A percentile compares a stretch with the other conserved stretches of the same genome.
Evolutionary conservation across 163 green algal genomes (phyloP).

Genomic region (Smithsoniella earleae): DNA sequence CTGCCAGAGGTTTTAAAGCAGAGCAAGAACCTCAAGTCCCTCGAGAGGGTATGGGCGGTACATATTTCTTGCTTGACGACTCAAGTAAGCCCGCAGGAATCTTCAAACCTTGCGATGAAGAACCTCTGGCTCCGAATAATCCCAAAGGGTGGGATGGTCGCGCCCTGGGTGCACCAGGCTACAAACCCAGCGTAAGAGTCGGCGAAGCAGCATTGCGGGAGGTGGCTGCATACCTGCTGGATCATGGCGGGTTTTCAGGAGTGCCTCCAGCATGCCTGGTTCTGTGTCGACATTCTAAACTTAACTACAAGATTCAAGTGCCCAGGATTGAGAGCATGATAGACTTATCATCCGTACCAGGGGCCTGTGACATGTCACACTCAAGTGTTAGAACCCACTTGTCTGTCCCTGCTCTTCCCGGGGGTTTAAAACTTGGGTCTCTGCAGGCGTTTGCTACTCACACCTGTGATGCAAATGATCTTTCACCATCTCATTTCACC

Average conservation of each 20-base stretch:
- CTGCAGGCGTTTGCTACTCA: conserved; percentile 69
- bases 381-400: no score
- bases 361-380: no score
- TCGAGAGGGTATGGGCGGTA: conserved; percentile 78
- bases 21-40: conserved; percentile 38
- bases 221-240: conserved; percentile 57
- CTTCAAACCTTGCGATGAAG: conserved; percentile 95
- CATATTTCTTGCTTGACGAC: conserved; percentile 83
- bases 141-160: conserved; percentile 91
- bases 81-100: conserved; percentile 67
- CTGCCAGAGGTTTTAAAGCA: conserved; percentile 38
- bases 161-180: conserved; percentile 72
- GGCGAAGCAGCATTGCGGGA: conserved; percentile 88
- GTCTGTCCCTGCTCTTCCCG: neutral
- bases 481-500: conserved; percentile 68
- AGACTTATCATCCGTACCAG: neutral
- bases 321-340: conserved; percentile 16
- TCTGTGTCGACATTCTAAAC: neutral
- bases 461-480: conserved; percentile 79
- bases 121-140: conserved; percentile 94
- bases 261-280: conserved; percentile 62
- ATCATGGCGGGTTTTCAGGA: conserved; percentile 44
- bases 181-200: conserved; percentile 86
- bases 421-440: conserved; percentile 70
- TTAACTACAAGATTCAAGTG: conserved; percentile 3